phyloP scores from a whole-genome alignment of 805 yeast genomes.

The Metschnikowia lachancei region DNA sequence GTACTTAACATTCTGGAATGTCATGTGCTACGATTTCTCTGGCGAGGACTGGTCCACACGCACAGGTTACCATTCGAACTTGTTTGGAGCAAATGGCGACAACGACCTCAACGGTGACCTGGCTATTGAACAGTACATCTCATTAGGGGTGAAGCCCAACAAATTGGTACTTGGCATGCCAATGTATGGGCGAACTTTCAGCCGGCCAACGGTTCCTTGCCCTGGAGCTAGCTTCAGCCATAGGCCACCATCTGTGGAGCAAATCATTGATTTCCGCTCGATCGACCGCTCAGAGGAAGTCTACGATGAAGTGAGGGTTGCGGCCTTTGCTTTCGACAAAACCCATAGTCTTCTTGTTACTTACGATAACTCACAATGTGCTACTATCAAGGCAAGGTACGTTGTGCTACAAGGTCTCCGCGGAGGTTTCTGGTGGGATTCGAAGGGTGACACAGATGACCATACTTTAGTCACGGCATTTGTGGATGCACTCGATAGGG shows the following conservation, averaged over 20 bases:
- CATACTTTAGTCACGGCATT: constrained; percentile 43
- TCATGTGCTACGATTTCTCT: constrained; percentile 88
- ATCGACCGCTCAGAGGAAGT: constrained; percentile 52
- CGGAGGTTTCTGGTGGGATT: constrained; percentile 97
- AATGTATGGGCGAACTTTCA: constrained; percentile 59
- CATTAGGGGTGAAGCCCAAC: constrained; percentile 39
- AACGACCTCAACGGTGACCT: constrained; percentile 46
- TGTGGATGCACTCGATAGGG: constrained; percentile 7
- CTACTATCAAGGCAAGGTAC: constrained; percentile 57
- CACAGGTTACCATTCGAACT: constrained; percentile 69
- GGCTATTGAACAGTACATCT: constrained; percentile 45
- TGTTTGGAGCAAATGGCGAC: constrained; percentile 44
- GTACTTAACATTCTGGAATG: constrained; percentile 67
- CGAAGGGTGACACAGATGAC: constrained; percentile 62
- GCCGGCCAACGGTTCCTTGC: constrained; percentile 33
- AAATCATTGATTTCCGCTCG: constrained; percentile 50
- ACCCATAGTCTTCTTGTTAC: constrained; percentile 9
- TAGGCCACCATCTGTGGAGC: constrained; percentile 24
- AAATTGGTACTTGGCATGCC: constrained; percentile 86
- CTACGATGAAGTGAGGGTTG: constrained; percentile 49
- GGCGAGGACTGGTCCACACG: constrained; percentile 66
- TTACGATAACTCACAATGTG: constrained; percentile 66
- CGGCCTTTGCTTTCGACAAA: constrained; percentile 33
- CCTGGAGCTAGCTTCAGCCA: constrained; percentile 41
- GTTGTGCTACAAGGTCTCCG: constrained; percentile 50